Evolutionary conservation across 176 grass and related monocot species (phyloP), one percentile per base, ranked within the genome.

Genomic region (Chloris gayana): DNA sequence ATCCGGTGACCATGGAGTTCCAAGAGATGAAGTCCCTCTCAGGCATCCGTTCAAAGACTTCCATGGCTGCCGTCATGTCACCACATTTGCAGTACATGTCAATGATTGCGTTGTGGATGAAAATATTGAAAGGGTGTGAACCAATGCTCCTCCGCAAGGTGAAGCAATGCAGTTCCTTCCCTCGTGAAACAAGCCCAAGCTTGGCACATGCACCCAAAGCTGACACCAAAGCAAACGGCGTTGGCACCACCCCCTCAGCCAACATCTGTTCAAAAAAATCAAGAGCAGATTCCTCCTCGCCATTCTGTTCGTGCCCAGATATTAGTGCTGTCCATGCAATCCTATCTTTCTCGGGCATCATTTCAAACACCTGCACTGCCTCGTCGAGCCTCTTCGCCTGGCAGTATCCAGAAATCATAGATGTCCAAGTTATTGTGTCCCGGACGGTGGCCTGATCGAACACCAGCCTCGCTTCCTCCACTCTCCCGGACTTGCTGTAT

Each of bases 81-180:
- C 89, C 87, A 8, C 89, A 90, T 72, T 92, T 92, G 33, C 87
- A 85, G 57, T 95, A 95, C 89, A 95, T 85, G 82, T 87, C 89
- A 64, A 92, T 62, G 30, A 95, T 78, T 15, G 89, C 84, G 72
- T 92, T 92, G 66, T 81, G 76, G 70, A 85, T 85, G 70, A 95
- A 95, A 59, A 85, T 79, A 64, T 92, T 95, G 74, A 95, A 95
- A 72, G 89, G 87, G 21, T 85, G 27, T 50, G 35, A 85, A 60
- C 87, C 77, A 3, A 90, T 77, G 79, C 39, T 50, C 29, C 35
- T 47, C 5, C 88, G 83, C 51, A 92, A 27, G 35, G 87, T 64
- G 71, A 87, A 90, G 42, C 78, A 80, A 63, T 95, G 93, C 78
- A 88, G 50, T 85, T 92, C 81, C 70, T 83, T 95, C 51, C 93